A percentile compares a stretch with the other conserved stretches of the same genome.
These are phyloP conservation scores for Cytospora piceae DNA, from an alignment of 2,329 filamentous ascomycete genomes.

Conservation along the genomic window DNA sequence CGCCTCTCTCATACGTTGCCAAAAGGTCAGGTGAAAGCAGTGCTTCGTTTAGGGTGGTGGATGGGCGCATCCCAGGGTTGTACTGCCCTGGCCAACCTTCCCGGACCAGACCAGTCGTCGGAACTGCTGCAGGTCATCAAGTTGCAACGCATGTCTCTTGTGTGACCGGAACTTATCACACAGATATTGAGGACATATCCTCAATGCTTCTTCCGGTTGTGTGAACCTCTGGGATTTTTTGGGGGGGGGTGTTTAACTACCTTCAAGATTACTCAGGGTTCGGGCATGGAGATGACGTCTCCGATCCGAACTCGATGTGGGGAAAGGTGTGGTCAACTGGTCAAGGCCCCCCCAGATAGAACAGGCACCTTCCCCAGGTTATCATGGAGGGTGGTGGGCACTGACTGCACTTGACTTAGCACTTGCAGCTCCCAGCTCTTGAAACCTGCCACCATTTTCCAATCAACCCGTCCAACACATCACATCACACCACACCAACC, in stretches of 20 bases:
- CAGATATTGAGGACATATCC: too few species aligned
- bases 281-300: background rate
- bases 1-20: background rate
- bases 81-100: conserved; percentile 1
- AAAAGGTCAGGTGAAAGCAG: background rate
- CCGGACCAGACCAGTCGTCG: conserved; percentile 3
- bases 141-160: background rate
- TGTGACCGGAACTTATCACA: background rate
- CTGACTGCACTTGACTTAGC: background rate
- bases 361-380: background rate
- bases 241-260: too few species aligned
- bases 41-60: background rate
- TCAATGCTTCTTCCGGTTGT: too few species aligned
- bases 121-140: background rate
- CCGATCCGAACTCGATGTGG: too few species aligned
- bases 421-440: conserved; percentile 15
- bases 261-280: background rate
- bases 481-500: conserved; percentile 9
- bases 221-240: too few species aligned
- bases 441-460: conserved; percentile 29
- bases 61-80: conserved; percentile 7
- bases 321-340: background rate
- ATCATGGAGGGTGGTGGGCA: too few species aligned
- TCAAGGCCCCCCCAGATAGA: background rate
- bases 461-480: conserved; percentile 7